These are phyloP conservation scores for Choanephora cucurbitarum DNA, from an alignment of 371 early-diverging fungal genomes.

Conservation along the genomic window DNA sequence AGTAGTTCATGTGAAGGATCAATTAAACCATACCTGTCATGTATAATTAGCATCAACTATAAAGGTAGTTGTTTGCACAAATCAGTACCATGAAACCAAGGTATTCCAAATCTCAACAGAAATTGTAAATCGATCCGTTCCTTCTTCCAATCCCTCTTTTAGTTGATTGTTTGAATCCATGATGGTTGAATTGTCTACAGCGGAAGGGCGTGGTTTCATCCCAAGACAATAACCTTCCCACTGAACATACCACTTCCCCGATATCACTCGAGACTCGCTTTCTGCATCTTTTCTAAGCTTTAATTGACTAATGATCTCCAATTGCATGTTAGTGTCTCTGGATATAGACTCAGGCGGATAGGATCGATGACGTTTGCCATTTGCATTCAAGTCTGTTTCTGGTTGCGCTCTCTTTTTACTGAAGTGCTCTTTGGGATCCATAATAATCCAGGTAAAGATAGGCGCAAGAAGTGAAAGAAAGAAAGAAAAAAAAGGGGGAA, in stretches of 20 bases:
- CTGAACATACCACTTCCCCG: neutral
- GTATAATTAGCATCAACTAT: neutral
- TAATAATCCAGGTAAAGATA: neutral
- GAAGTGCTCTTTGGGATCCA: neutral
- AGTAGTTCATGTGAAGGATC: neutral
- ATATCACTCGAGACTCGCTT: neutral
- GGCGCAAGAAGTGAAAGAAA: neutral
- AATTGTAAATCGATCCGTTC: conserved; percentile 6
- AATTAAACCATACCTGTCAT: neutral
- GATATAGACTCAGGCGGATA: neutral
- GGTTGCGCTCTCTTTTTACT: neutral
- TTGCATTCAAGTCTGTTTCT: neutral
- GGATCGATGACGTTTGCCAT: neutral
- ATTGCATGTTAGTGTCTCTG: neutral
- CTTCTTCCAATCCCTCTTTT: neutral
- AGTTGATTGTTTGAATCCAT: neutral
- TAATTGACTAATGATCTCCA: neutral
- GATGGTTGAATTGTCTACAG: conserved; percentile 4
- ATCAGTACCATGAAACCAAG: conserved; percentile 9
- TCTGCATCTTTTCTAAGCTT: neutral
- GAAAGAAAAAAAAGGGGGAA: too few relatives aligned
- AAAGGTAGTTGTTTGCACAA: neutral
- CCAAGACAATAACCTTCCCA: neutral
- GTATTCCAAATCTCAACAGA: conserved; percentile 4
- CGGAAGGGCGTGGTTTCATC: neutral